Base-by-base conservation (phyloP, 768 basidiomycete genomes). In the Rhodotorula toruloides region DNA sequence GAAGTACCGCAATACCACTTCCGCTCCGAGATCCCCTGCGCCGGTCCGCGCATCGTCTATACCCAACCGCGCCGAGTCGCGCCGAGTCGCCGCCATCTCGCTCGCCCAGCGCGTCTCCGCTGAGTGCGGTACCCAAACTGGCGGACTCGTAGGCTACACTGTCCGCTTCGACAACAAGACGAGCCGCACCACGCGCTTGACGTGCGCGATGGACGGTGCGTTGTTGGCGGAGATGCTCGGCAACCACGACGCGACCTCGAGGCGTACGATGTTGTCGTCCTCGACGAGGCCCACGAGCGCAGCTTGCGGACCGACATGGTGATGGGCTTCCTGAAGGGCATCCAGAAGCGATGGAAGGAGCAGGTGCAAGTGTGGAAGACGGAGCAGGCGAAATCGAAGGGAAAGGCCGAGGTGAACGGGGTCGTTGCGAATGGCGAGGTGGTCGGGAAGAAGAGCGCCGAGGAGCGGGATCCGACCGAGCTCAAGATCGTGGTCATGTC, bases 191-290 rank as follows among this genome's bases (percentile, higher is more conserved):
- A 99, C 96, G 7, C 84, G 86, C 54, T 88, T 98, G 78, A 98
- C 97, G 79, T 99, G 91, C 76, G 83, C 96, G 78, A 98, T 93
- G 61, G 96, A 99, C 74, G 96, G 96, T 68, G 97, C 98, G 89
- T 86, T 98, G 71, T 87, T 93, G 48, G 85, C 92, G 48, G 96
- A 99, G 81, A 83, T 93, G 55, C 82, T 93, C 67, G 84, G 83
- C 48, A 91, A 93, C 75, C 81, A n/a, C n/a, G n/a, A n/a, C n/a
- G 84, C 22, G 76, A 87, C 39, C 81, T 98, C 52, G 85, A 84
- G 58, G 82, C 82, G 63, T 99, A 98, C 78, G 88, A 88, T 74
- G 84, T 92, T 36, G 82, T 99, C 58, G 82, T 98, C 63, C 86
- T 99, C 48, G 96, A 99, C 73, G 96, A 99, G 77, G 96, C 96